Evolutionary conservation across 2,329 filamentous ascomycete genomes (phyloP), one percentile per base, ranked within the genome.

Genomic region (Exophiala xenobiotica): DNA sequence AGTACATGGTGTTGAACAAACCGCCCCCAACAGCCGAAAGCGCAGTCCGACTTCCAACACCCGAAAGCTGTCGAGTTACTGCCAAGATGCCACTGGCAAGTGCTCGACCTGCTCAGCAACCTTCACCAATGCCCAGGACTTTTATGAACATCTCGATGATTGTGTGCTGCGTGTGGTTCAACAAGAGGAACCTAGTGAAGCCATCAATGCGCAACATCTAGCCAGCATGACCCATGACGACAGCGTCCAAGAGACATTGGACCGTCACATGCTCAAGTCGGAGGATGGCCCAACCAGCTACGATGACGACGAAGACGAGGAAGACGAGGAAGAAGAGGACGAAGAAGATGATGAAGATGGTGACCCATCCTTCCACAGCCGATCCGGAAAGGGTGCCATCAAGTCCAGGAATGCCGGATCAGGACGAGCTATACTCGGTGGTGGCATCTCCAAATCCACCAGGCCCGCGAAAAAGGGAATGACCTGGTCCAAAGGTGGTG

Each of bases 1-100:
- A 0, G 88, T 96, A 3, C 91, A 96, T 67, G 87, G 87, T 19
- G 91, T 96, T 27, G 91, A 96, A 72, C 91, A 96, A 73, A 92
- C 88, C 0, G 88, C 90, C 2, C 90, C 90, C 23, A 96, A 96
- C 73, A 90, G 89, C 70, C 85, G 90, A 61, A 92, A 90, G 79
- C 91, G 83, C 74, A 78, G 78, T 45, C 70, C 71, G 1, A 61
- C 63, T 18, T 74, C 74, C 59, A 74, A 69, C 63, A 74, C 69
- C 63, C 86, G 86, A 75, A 88, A 86, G 70, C 75, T 86, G 27
- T 81, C 83, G 4, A 82, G 81, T 47, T 89, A 89, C 65, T 79
- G 86, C 16, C 79, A 83, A 53, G 88, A 93, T 63, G 85, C 88
- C 24, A 87, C 87, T 44, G 91, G 90, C 58, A 90, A 87, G 68